These are phyloP conservation scores for Trametes cubensis DNA, from an alignment of 768 basidiomycete genomes.

Conservation along the genomic window DNA sequence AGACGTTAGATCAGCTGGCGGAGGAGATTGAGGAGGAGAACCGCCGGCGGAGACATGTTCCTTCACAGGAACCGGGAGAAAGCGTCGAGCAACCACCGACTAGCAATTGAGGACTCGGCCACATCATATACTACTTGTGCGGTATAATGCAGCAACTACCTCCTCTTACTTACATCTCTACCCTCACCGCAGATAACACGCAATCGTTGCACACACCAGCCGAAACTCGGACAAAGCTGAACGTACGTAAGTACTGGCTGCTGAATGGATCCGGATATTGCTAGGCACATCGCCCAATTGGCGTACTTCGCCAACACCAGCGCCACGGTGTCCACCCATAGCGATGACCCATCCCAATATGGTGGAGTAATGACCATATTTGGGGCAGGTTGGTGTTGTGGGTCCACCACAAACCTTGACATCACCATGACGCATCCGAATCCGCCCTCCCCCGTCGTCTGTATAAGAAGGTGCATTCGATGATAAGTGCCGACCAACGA, in stretches of 20 bases:
- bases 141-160: too few relatives aligned
- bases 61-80: not conserved
- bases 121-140: too few relatives aligned
- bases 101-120: too few relatives aligned
- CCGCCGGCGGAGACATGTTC: conserved; percentile 19
- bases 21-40: conserved; percentile 38
- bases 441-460: not conserved
- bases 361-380: conserved; percentile 16
- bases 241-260: too few relatives aligned
- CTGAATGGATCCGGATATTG: too few relatives aligned
- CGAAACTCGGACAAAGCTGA: too few relatives aligned
- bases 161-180: too few relatives aligned
- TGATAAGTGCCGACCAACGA: not conserved
- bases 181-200: too few relatives aligned
- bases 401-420: conserved; percentile 12
- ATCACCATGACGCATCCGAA: conserved; percentile 21
- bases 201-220: too few relatives aligned
- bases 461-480: not conserved
- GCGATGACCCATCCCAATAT: not conserved
- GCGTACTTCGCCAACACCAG: not conserved
- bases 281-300: too few relatives aligned
- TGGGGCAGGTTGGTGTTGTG: conserved; percentile 4
- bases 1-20: conserved; percentile 33
- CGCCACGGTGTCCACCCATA: not conserved
- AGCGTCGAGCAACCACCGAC: not conserved